These are phyloP conservation scores for Aquilaria malaccensis DNA, from an alignment of 345 rosid genomes.

Conservation along the genomic window DNA sequence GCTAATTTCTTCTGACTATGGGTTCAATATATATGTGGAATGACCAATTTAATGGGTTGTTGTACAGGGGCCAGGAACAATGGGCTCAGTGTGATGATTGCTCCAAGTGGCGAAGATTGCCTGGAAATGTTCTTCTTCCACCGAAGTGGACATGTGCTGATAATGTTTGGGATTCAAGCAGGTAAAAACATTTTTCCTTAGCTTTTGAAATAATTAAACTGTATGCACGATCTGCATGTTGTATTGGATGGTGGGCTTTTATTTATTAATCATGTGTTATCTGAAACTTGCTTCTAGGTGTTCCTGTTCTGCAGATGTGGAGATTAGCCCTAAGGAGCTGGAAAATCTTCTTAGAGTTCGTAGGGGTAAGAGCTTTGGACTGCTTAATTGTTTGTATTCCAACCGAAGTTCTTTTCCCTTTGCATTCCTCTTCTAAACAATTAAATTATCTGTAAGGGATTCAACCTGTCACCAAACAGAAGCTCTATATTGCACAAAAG, in stretches of 20 bases:
- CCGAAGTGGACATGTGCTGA: conserved; percentile 69
- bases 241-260: neutral
- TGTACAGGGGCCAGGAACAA: conserved; percentile 56
- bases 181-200: conserved; percentile 25
- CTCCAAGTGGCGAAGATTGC: conserved; percentile 81
- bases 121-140: conserved; percentile 62
- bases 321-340: conserved; percentile 52
- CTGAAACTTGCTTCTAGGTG: conserved; percentile 31
- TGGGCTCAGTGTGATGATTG: conserved; percentile 91
- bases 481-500: no score
- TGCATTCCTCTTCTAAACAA: no score
- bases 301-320: conserved; percentile 58
- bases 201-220: neutral
- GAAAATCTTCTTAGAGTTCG: conserved; percentile 42
- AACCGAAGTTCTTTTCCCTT: neutral
- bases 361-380: conserved; percentile 40
- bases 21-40: neutral
- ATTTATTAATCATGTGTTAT: conserved; percentile 9
- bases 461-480: no score
- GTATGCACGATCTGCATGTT: neutral
- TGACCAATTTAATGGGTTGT: conserved; percentile 7
- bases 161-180: conserved; percentile 66
- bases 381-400: neutral
- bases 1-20: neutral
- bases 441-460: no score